These are phyloP conservation scores for Suhomyces kunorum DNA, from an alignment of 1,139 yeast species.

Conservation along the genomic window DNA sequence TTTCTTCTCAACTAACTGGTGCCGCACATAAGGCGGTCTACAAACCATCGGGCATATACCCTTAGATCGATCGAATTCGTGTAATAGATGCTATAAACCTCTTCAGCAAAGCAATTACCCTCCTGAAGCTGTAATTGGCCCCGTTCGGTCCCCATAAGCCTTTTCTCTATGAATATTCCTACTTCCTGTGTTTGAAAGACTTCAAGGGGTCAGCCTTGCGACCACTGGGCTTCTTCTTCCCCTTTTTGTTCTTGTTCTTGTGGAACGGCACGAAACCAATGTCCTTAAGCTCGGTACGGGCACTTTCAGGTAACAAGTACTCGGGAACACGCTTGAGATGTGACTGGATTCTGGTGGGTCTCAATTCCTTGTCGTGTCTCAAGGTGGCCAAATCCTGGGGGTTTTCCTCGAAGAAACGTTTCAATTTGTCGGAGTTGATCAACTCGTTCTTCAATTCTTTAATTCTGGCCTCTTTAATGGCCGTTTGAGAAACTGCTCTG, in stretches of 20 bases:
- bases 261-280: constrained; percentile 79
- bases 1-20: too few relatives aligned
- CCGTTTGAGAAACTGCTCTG: constrained; percentile 87
- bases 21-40: too few relatives aligned
- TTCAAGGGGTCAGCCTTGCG: constrained; percentile 72
- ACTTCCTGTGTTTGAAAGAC: constrained; percentile 31
- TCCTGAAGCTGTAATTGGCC: too few relatives aligned
- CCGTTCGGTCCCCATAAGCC: neutral
- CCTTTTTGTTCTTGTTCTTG: constrained; percentile 37
- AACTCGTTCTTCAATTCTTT: constrained; percentile 88
- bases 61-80: too few relatives aligned
- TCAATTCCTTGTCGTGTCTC: constrained; percentile 89
- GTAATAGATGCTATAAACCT: too few relatives aligned
- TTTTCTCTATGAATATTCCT: neutral
- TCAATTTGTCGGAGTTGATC: constrained; percentile 83
- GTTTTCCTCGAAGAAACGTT: constrained; percentile 94
- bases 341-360: constrained; percentile 77
- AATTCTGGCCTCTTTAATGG: constrained; percentile 91
- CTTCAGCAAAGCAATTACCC: too few relatives aligned
- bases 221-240: constrained; percentile 39
- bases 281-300: constrained; percentile 58
- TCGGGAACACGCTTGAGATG: constrained; percentile 93
- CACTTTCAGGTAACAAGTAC: constrained; percentile 81
- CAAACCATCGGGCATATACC: too few relatives aligned
- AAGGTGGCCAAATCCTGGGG: constrained; percentile 91